A percentile compares a stretch with the other conserved stretches of the same genome.
phyloP scores from a whole-genome alignment of 176 grass and related monocot species.

The Metroxylon sagu region DNA sequence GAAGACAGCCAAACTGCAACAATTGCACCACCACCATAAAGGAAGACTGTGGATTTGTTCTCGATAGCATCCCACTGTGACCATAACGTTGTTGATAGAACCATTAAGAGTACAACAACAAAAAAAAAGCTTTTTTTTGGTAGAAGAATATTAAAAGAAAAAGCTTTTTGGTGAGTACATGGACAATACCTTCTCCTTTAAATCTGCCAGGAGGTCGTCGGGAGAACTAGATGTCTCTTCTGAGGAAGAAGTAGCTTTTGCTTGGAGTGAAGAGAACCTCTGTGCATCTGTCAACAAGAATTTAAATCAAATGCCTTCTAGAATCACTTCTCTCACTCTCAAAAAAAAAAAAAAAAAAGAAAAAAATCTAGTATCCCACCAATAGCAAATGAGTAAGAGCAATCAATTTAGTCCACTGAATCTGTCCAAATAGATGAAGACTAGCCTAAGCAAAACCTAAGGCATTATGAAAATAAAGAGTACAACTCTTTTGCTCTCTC shows the following conservation, averaged over 20 bases:
- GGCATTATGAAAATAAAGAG: too few species aligned
- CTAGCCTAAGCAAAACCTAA: too few species aligned
- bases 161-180: too few species aligned
- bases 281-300: constrained; percentile 31
- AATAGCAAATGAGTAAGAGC: too few species aligned
- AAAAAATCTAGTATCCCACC: background rate
- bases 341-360: background rate
- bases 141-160: too few species aligned
- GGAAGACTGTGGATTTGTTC: constrained; percentile 86
- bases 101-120: too few species aligned
- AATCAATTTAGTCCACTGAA: too few species aligned
- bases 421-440: too few species aligned
- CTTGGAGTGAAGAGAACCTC: constrained; percentile 47
- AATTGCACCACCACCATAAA: constrained; percentile 87
- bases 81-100: background rate
- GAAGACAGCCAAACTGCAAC: constrained; percentile 81
- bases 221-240: constrained; percentile 60
- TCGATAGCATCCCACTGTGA: constrained; percentile 85
- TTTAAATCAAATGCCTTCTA: background rate
- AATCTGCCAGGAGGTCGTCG: constrained; percentile 71
- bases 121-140: too few species aligned
- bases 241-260: constrained; percentile 56
- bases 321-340: too few species aligned
- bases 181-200: constrained; percentile 61
- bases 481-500: too few species aligned